These are phyloP conservation scores for Microsporum canis DNA, from an alignment of 2,329 filamentous ascomycete genomes.

Conservation along the genomic window DNA sequence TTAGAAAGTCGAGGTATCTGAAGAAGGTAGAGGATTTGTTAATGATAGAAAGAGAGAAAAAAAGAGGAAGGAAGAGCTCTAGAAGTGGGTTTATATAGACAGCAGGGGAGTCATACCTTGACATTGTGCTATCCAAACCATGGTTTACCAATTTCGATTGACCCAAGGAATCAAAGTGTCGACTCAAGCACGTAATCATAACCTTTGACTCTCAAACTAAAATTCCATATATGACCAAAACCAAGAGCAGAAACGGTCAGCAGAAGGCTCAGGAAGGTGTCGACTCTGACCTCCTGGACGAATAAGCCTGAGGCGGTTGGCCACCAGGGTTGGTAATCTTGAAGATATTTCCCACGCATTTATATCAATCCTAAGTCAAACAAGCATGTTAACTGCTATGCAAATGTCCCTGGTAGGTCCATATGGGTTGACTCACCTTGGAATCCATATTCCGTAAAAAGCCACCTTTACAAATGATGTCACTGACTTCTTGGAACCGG, in stretches of 20 bases:
- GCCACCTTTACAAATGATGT: too few species aligned
- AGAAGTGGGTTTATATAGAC: not conserved
- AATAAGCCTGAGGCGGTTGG: not conserved
- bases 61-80: not conserved
- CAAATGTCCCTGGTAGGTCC: too few species aligned
- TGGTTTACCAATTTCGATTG: not conserved
- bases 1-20: not conserved
- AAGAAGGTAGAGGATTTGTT: not conserved
- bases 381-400: too few species aligned
- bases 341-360: too few species aligned
- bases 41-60: not conserved
- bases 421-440: too few species aligned
- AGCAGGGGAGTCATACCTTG: not conserved
- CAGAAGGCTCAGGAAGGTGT: not conserved
- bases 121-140: not conserved
- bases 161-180: too few species aligned
- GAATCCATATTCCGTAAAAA: too few species aligned
- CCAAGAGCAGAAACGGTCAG: not conserved
- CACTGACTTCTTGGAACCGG: too few species aligned
- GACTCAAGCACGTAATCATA: too few species aligned
- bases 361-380: too few species aligned
- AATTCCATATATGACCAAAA: not conserved
- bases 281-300: not conserved
- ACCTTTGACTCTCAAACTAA: not conserved
- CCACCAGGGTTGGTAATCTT: too few species aligned